phyloP scores from a whole-genome alignment of 1,284 basidiomycete species.

The Naganishia cerealis region DNA sequence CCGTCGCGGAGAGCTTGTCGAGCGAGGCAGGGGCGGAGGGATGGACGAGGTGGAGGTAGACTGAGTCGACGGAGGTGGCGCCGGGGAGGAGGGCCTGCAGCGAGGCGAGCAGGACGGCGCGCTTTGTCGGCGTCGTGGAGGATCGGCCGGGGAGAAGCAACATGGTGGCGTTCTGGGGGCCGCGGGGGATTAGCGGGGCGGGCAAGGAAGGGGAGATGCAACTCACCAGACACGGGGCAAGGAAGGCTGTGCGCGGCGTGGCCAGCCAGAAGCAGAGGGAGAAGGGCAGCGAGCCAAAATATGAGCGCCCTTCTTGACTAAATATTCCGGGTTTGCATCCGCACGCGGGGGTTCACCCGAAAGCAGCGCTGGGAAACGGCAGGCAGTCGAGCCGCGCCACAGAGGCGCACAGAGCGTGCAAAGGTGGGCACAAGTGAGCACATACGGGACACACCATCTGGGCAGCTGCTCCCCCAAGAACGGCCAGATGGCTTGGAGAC shows the following conservation, averaged over 20 bases:
- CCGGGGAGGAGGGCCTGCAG: slow-evolving; percentile 61
- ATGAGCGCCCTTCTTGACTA: not conserved
- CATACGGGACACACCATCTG: no score
- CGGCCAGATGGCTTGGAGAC: no score
- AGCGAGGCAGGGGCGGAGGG: slow-evolving; percentile 60
- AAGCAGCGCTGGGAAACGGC: not conserved
- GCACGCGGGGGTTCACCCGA: not conserved
- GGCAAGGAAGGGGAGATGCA: not conserved
- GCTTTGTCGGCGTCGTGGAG: slow-evolving; percentile 67
- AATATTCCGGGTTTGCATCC: slow-evolving; percentile 16
- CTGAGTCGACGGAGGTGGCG: slow-evolving; percentile 67
- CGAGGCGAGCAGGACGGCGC: slow-evolving; percentile 65
- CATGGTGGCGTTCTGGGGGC: slow-evolving; percentile 40
- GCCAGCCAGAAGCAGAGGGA: not conserved
- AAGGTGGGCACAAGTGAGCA: no score
- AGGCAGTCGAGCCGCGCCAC: no score
- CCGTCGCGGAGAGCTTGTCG: slow-evolving; percentile 57
- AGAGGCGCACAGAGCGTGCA: no score
- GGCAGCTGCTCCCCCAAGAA: no score
- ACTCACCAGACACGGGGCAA: not conserved
- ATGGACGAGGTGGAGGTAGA: slow-evolving; percentile 84
- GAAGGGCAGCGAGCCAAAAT: not conserved
- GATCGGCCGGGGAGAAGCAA: slow-evolving; percentile 68
- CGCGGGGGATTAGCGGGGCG: not conserved
- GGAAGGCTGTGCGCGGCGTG: not conserved